These are phyloP conservation scores for Hanseniaspora sp. DNA, from an alignment of 1,139 yeast species.

Conservation along the genomic window DNA sequence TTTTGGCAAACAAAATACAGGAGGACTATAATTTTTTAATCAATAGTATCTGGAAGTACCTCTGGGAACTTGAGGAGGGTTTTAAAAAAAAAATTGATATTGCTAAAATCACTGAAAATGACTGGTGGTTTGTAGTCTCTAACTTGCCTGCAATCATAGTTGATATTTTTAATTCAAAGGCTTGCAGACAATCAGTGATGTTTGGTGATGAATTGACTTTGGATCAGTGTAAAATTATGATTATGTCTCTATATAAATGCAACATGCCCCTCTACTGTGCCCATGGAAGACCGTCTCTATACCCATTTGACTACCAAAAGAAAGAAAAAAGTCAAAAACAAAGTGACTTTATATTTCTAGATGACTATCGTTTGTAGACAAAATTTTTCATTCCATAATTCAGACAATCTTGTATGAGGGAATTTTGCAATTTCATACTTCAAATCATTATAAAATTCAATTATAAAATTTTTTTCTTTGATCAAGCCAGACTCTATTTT, in stretches of 20 bases:
- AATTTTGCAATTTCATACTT: not conserved
- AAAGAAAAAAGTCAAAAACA: not conserved
- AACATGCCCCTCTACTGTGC: constrained; percentile 68
- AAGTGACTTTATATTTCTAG: not conserved
- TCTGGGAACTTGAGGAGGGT: constrained; percentile 33
- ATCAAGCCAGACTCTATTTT: not conserved
- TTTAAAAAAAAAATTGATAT: constrained; percentile 18
- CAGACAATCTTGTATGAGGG: not conserved
- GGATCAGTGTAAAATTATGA: constrained; percentile 37
- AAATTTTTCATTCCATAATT: not conserved
- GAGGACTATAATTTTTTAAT: constrained; percentile 28
- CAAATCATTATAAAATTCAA: not conserved
- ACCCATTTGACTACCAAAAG: constrained; percentile 34
- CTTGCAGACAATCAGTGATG: constrained; percentile 63
- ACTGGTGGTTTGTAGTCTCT: constrained; percentile 31
- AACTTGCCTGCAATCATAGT: constrained; percentile 41
- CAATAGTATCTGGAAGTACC: constrained; percentile 35
- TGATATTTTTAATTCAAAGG: constrained; percentile 46
- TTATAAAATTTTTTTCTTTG: not conserved
- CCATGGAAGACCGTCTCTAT: constrained; percentile 71
- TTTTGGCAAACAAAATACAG: constrained; percentile 30
- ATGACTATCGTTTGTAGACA: too few species aligned
- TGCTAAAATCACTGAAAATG: not conserved
- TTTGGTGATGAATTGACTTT: constrained; percentile 49
- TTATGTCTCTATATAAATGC: constrained; percentile 40